These are phyloP conservation scores for Colletotrichum camelliae DNA, from an alignment of 2,329 filamentous ascomycete species.

Conservation along the genomic window DNA sequence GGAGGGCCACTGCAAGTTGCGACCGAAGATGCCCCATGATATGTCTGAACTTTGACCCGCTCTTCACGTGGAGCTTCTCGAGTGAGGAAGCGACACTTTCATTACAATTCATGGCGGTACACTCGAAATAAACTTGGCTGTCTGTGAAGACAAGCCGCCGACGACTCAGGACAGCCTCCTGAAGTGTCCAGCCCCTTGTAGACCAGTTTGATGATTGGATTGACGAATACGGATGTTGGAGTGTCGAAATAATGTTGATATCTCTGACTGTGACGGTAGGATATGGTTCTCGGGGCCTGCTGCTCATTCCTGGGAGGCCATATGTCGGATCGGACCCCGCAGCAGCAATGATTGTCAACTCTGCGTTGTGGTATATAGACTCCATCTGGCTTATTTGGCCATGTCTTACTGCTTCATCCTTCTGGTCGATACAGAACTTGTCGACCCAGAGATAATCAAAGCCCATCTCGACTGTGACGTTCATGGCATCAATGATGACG, in stretches of 20 bases:
- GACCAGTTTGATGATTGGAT: slow-evolving; percentile 34
- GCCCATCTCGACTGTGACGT: slow-evolving; percentile 34
- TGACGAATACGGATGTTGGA: slow-evolving; percentile 22
- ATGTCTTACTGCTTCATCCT: slow-evolving; percentile 12
- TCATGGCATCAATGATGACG: slow-evolving; percentile 25
- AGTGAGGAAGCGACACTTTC: slow-evolving; percentile 39
- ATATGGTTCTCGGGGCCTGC: slow-evolving; percentile 33
- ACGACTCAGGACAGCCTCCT: slow-evolving; percentile 40
- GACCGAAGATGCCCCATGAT: not conserved
- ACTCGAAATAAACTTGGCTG: slow-evolving; percentile 44
- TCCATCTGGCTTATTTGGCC: slow-evolving; percentile 41
- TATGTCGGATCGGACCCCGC: slow-evolving; percentile 36
- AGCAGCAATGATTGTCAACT: slow-evolving; percentile 42
- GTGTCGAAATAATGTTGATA: fast-evolving
- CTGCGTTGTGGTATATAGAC: slow-evolving; percentile 38
- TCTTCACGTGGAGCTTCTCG: slow-evolving; percentile 18
- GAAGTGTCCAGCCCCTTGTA: slow-evolving; percentile 44
- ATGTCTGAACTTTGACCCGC: not conserved
- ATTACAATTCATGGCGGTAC: slow-evolving; percentile 40
- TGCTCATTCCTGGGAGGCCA: slow-evolving; percentile 40
- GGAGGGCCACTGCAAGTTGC: no score
- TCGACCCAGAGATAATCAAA: slow-evolving; percentile 45
- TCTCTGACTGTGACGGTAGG: slow-evolving; percentile 37
- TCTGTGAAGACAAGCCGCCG: slow-evolving; percentile 43
- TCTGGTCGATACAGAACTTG: slow-evolving; percentile 37